Percentiles rank a stretch among this genome's conserved stretches.
Evolutionary conservation across 331 rosid species (phyloP).

Genomic region (Malus hybrid): DNA sequence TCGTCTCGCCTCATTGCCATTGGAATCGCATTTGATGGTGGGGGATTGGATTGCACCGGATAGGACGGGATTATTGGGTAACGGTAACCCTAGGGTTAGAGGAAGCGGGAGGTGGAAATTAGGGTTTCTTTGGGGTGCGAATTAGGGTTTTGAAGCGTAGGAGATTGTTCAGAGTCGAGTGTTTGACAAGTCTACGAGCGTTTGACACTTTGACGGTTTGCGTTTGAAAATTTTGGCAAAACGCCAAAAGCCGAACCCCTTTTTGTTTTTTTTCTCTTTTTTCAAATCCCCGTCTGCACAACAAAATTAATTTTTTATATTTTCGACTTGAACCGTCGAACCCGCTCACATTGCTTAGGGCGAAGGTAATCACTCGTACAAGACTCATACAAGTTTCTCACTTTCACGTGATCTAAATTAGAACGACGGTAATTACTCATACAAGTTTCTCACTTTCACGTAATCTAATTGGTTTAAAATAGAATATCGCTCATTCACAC

Average conservation of each 20-base stretch:
- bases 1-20: conserved; percentile 9
- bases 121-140: background rate
- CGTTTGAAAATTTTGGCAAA: background rate
- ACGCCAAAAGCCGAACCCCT: background rate
- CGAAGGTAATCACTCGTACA: no score
- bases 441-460: background rate
- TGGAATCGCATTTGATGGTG: background rate
- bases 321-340: background rate
- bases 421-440: no score
- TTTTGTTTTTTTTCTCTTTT: background rate
- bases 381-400: no score
- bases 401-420: no score
- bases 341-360: background rate
- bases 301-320: background rate
- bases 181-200: background rate
- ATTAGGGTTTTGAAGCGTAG: background rate
- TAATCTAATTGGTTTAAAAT: no score
- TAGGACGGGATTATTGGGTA: background rate
- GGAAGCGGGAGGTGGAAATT: background rate
- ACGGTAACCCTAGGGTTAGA: conserved; percentile 7
- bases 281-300: background rate
- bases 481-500: no score
- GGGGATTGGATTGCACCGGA: background rate
- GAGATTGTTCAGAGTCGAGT: background rate
- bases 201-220: background rate